A percentile compares a stretch with the other conserved stretches of the same genome.
Conservation (phyloP, 2,329 filamentous ascomycete genomes). For the Nigrospora sphaerica region DNA sequence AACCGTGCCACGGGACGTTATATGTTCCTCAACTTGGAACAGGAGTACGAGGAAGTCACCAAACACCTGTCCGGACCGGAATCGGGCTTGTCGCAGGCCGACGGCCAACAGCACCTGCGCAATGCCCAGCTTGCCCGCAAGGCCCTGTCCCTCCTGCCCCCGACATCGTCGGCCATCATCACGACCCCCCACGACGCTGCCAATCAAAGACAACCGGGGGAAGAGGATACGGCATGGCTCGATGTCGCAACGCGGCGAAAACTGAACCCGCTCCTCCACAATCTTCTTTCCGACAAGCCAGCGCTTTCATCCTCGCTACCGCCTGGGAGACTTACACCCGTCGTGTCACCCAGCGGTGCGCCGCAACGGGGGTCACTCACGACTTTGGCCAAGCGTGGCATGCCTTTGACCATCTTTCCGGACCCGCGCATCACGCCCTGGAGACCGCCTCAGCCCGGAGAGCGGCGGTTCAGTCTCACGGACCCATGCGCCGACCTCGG, state of each 20-base stretch:
- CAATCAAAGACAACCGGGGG: slow-evolving; percentile 34
- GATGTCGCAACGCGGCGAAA: slow-evolving; percentile 42
- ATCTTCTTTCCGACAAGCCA: slow-evolving; percentile 91
- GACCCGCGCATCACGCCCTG: slow-evolving; percentile 60
- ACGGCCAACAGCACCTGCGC: slow-evolving; percentile 37
- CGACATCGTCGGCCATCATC: slow-evolving; percentile 79
- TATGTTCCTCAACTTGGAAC: slow-evolving; percentile 87
- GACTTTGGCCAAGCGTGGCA: slow-evolving; percentile 84
- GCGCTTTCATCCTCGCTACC: slow-evolving; percentile 88
- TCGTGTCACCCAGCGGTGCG: slow-evolving; percentile 26
- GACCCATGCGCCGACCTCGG: slow-evolving; percentile 78
- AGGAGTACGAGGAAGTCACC: slow-evolving; percentile 70
- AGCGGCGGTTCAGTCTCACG: slow-evolving; percentile 60
- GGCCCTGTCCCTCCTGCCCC: slow-evolving; percentile 68
- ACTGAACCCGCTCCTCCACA: slow-evolving; percentile 86
- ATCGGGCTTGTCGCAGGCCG: slow-evolving; percentile 20
- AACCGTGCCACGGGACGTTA: slow-evolving; percentile 57
- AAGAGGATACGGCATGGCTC: slow-evolving; percentile 46
- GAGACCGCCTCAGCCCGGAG: slow-evolving; percentile 55
- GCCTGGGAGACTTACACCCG: slow-evolving; percentile 50
- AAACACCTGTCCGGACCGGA: slow-evolving; percentile 42
- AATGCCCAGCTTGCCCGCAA: slow-evolving; percentile 70
- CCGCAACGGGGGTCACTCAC: slow-evolving; percentile 40
- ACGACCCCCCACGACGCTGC: slow-evolving; percentile 83
- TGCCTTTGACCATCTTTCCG: slow-evolving; percentile 80